These are phyloP conservation scores for Sextonia rubra DNA, from an alignment of 164 flowering plant species.

Conservation along the genomic window DNA sequence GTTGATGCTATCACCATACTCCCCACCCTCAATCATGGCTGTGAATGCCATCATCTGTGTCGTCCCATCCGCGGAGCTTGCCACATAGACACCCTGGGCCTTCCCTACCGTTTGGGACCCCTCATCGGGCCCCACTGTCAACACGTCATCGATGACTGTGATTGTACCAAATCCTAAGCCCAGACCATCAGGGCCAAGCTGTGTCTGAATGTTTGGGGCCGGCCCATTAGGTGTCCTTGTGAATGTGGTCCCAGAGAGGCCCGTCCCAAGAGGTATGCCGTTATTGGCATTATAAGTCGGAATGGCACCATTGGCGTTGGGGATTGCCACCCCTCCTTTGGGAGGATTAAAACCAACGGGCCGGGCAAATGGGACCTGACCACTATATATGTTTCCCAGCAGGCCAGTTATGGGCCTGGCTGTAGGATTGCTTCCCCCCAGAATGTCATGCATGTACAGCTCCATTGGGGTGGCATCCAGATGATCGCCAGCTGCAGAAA, in stretches of 20 bases:
- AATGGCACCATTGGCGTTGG: constrained; percentile 73
- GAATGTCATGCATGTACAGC: constrained; percentile 80
- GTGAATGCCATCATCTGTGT: constrained; percentile 77
- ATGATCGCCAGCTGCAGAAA: neutral
- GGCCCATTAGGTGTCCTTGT: constrained; percentile 29
- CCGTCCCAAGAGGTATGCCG: constrained; percentile 78
- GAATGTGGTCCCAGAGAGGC: constrained; percentile 63
- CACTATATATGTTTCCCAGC: constrained; percentile 77
- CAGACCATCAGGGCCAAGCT: constrained; percentile 67
- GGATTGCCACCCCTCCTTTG: constrained; percentile 53
- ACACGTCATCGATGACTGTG: constrained; percentile 57
- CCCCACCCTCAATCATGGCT: constrained; percentile 76
- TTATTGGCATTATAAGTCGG: constrained; percentile 60
- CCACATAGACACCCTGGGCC: constrained; percentile 72
- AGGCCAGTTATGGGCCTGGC: constrained; percentile 83
- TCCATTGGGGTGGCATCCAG: constrained; percentile 40
- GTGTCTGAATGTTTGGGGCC: constrained; percentile 26
- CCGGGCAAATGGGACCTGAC: constrained; percentile 87
- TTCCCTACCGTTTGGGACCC: constrained; percentile 49
- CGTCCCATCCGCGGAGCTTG: constrained; percentile 59
- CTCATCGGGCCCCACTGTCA: constrained; percentile 49
- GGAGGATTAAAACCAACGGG: constrained; percentile 66
- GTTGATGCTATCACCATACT: constrained; percentile 72
- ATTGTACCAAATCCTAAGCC: constrained; percentile 74
- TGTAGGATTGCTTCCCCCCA: constrained; percentile 76